Percentiles rank a stretch among this genome's conserved stretches.
Conservation (phyloP, 768 basidiomycete species). For the Boletus bicolor region DNA sequence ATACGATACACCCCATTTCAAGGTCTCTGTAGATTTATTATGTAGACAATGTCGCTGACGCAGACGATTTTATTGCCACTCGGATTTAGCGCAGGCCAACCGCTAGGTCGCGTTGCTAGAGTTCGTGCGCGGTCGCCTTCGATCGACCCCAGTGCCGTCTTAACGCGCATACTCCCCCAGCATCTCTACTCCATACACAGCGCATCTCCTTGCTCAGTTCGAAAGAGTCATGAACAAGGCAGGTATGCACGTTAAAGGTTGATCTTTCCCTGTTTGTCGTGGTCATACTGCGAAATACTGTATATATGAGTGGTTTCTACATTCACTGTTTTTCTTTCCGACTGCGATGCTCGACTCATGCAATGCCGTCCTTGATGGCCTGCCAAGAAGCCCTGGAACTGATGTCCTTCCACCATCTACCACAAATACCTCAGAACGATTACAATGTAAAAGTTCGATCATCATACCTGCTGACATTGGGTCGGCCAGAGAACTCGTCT, state of each 20-base stretch:
- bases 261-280: not conserved
- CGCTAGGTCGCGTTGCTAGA: too few relatives aligned
- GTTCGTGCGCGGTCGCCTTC: too few relatives aligned
- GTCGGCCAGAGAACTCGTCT: conserved; percentile 16
- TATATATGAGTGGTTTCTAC: not conserved
- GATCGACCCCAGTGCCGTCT: too few relatives aligned
- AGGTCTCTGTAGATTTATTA: not conserved
- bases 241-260: too few relatives aligned
- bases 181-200: too few relatives aligned
- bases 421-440: not conserved
- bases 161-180: too few relatives aligned
- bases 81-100: too few relatives aligned
- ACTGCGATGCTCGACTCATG: not conserved
- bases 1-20: not conserved
- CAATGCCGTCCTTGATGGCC: conserved; percentile 37
- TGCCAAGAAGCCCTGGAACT: conserved; percentile 43
- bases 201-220: too few relatives aligned
- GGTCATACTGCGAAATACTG: not conserved
- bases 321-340: too few relatives aligned
- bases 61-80: too few relatives aligned
- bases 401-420: conserved; percentile 51
- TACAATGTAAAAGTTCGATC: too few relatives aligned
- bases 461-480: conserved; percentile 20
- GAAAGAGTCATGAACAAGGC: too few relatives aligned
- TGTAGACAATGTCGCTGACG: not conserved